Percentiles rank a stretch among this genome's conserved stretches.
Evolutionary conservation across 805 yeast species (phyloP).

Genomic region (Kodamaea neixiangensis): DNA sequence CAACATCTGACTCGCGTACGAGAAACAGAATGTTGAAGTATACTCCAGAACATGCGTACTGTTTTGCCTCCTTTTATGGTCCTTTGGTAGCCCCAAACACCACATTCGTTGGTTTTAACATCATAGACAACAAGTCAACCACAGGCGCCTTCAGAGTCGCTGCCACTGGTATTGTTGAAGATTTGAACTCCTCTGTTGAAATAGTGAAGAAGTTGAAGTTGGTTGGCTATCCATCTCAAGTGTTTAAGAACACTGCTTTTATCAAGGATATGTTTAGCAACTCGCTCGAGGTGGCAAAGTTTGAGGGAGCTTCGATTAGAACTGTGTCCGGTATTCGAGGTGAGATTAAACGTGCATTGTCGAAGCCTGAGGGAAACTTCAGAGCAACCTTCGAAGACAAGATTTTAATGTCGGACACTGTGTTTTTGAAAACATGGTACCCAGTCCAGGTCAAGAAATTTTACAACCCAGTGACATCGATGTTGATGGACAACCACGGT

Average conservation of each 20-base stretch:
- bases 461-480: conserved; percentile 94
- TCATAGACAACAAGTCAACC: conserved; percentile 79
- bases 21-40: conserved; percentile 97
- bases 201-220: conserved; percentile 94
- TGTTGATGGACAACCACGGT: conserved; percentile 70
- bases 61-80: conserved; percentile 94
- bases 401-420: conserved; percentile 83
- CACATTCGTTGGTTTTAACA: conserved; percentile 93
- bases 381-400: conserved; percentile 98
- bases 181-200: conserved; percentile 85
- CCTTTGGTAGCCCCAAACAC: conserved; percentile 97
- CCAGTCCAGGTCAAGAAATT: conserved; percentile 89
- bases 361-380: conserved; percentile 92
- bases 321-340: conserved; percentile 98
- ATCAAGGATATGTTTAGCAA: conserved; percentile 95
- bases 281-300: conserved; percentile 92
- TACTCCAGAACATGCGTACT: conserved; percentile 97
- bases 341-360: conserved; percentile 91
- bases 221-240: conserved; percentile 92
- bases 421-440: conserved; percentile 93
- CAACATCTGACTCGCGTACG: conserved; percentile 96
- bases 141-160: conserved; percentile 92
- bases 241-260: conserved; percentile 94
- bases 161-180: conserved; percentile 95
- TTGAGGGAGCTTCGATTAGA: conserved; percentile 95